These are phyloP conservation scores for Meyerozyma carpophila DNA, from an alignment of 1,139 yeast genomes.

Conservation along the genomic window DNA sequence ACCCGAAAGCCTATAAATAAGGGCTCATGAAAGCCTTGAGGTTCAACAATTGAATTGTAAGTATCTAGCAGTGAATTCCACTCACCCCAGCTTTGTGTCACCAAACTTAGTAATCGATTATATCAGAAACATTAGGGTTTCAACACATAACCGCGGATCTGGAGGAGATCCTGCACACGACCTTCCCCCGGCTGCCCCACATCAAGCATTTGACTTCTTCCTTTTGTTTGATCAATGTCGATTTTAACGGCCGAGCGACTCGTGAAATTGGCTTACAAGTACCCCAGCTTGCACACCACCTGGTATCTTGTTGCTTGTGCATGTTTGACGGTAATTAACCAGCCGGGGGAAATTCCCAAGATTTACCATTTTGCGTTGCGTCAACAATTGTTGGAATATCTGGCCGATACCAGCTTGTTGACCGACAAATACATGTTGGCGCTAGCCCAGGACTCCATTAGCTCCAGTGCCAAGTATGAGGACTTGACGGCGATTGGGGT, in stretches of 20 bases:
- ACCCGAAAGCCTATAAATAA: too few species aligned
- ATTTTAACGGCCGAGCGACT: constrained; percentile 60
- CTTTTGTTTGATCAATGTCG: constrained; percentile 1
- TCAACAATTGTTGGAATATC: constrained; percentile 36
- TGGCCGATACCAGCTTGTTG: constrained; percentile 20
- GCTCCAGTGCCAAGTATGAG: constrained; percentile 32
- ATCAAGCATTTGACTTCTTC: not conserved
- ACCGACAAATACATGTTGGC: constrained; percentile 26
- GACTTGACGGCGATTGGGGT: constrained; percentile 42
- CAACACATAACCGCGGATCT: not conserved
- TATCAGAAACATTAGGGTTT: too few species aligned
- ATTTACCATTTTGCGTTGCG: constrained; percentile 70
- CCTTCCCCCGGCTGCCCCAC: too few species aligned
- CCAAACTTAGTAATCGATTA: too few species aligned
- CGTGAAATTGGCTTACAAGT: constrained; percentile 51
- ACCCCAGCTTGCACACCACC: constrained; percentile 34
- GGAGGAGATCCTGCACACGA: too few species aligned
- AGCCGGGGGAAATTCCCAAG: constrained; percentile 74
- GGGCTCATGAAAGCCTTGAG: too few species aligned
- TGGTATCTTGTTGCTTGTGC: constrained; percentile 85
- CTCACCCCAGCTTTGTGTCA: too few species aligned
- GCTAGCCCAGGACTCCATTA: constrained; percentile 37
- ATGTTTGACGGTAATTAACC: constrained; percentile 74
- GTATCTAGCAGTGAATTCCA: too few species aligned
- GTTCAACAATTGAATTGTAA: too few species aligned